Evolutionary conservation across 73 alveolate genomes (phyloP), one percentile per base, ranked within the genome.

Genomic region (Symbiodinium natans): DNA sequence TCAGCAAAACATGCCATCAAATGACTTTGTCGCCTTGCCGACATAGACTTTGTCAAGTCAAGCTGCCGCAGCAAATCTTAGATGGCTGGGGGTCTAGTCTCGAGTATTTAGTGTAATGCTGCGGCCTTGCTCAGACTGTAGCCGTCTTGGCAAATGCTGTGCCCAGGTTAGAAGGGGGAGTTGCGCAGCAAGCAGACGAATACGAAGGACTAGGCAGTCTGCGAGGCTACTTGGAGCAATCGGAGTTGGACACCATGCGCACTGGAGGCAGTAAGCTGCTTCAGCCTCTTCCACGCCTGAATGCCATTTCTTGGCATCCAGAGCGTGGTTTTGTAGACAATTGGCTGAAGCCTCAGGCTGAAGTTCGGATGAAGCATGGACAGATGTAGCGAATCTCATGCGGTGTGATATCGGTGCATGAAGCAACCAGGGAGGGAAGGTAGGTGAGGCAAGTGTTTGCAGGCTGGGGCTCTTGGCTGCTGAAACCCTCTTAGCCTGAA

Each of bases 221-320:
- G 71, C 27, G n/a, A n/a, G n/a, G n/a, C n/a, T n/a, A n/a, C n/a
- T 46, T 46, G 59, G 6, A 19, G 33, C 36, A 63, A 31, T n/a
- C 36, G 31, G 38, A 23, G 19, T 63, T 29, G 19, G 80, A 19
- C 38, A 63, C 11, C 11, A 6, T 29, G 36, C 36, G 80, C 80
- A 13, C 36, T 29, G 38, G 38, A 63, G 80, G 80, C 80, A 1
- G 71, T 29, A 29, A 29, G 23, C 31, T 52, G 17, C n/a, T 15
- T 52, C 71, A 63, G 80, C 80, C 40, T 27, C 40, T 63, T 63
- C 80, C 80, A 23, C 80, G 80, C 80, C 80, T 63, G 80, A 63
- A 63, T n/a, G 9, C 36, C 33, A 29, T 63, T 63, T 9, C 10
- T 63, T 63, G 80, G 80, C 36, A 63, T 63, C 80, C 80, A 63